Evolutionary conservation across 805 yeast species (phyloP).

Genomic region (Myxozyma geophila): DNA sequence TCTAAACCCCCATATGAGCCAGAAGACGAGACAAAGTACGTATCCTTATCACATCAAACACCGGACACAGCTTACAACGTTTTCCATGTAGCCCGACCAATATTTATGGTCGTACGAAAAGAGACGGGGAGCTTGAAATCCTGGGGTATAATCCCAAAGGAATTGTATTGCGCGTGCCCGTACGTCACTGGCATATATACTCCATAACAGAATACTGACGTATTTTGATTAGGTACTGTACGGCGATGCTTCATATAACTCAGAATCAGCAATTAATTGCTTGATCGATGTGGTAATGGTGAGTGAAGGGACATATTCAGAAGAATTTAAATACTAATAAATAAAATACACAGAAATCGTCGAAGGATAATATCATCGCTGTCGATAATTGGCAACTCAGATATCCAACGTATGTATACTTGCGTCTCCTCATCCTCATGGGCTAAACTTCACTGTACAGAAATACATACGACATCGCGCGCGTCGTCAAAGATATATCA

Average conservation of each 20-base stretch:
- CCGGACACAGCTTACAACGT: no score
- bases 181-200: background rate
- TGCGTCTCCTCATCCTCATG: background rate
- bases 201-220: background rate
- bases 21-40: slow-evolving; percentile 28
- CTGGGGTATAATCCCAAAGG: slow-evolving; percentile 9
- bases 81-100: slow-evolving; percentile 27
- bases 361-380: slow-evolving; percentile 7
- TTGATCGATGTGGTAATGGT: slow-evolving; percentile 28
- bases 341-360: slow-evolving; percentile 14
- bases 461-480: slow-evolving; percentile 19
- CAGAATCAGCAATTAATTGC: slow-evolving; percentile 18
- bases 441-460: background rate
- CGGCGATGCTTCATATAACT: slow-evolving; percentile 1
- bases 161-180: slow-evolving; percentile 29
- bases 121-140: slow-evolving; percentile 23
- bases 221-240: background rate
- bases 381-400: slow-evolving; percentile 33
- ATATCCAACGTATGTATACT: slow-evolving; percentile 31
- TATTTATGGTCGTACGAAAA: slow-evolving; percentile 27
- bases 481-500: slow-evolving; percentile 16
- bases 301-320: background rate
- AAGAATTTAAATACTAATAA: background rate
- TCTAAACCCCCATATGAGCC: slow-evolving; percentile 31
- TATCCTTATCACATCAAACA: no score